Evolutionary conservation across 179 eudicot species (phyloP).

Genomic region (Beta lomatogona): DNA sequence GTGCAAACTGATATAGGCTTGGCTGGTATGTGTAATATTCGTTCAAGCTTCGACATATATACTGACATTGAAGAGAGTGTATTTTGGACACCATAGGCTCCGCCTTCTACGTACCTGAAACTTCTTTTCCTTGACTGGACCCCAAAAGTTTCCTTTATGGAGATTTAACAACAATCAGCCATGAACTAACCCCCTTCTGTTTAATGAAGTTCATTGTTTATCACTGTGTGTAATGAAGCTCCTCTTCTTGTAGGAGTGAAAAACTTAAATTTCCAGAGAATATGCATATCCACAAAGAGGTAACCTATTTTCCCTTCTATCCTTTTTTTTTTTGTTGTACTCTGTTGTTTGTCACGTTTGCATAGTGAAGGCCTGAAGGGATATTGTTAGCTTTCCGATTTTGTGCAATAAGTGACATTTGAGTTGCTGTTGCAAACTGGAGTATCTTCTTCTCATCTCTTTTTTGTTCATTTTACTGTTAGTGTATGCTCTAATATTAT

Average conservation of each 20-base stretch:
- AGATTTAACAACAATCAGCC: constrained; percentile 2
- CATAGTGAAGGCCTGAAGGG: not conserved
- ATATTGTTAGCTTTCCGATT: not conserved
- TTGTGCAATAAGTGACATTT: not conserved
- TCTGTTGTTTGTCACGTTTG: not conserved
- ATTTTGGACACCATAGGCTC: not conserved
- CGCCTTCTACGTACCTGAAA: not conserved
- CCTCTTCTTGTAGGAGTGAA: constrained; percentile 64
- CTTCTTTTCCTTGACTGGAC: not conserved
- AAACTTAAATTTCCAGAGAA: constrained; percentile 75
- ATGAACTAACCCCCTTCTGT: not conserved
- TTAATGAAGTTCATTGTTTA: not conserved
- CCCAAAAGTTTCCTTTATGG: not conserved
- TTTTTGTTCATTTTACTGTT: not conserved
- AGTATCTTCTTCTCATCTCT: not conserved
- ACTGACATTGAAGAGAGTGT: not conserved
- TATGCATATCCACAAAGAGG: constrained; percentile 82
- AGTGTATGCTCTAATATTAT: not conserved
- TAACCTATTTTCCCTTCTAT: constrained; percentile 19
- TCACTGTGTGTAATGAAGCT: constrained; percentile 6
- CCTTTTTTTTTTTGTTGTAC: not conserved
- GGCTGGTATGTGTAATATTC: constrained; percentile 2
- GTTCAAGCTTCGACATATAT: not conserved
- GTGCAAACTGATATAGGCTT: not conserved
- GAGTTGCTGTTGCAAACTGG: not conserved